Conservation (phyloP, 345 rosid species). For the Erucastrum elatum region DNA sequence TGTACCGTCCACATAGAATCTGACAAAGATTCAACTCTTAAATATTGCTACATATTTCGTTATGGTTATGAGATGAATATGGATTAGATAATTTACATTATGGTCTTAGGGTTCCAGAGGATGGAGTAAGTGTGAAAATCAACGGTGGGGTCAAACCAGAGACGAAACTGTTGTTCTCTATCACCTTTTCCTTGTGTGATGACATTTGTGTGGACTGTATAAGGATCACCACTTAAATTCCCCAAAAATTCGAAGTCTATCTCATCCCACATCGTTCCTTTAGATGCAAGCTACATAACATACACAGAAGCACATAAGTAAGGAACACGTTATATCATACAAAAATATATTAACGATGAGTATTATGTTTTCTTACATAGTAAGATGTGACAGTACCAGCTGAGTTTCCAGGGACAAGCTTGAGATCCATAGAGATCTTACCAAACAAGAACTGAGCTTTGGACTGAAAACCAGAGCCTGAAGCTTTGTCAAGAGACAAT, state of each 20-base stretch:
- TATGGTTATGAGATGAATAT: neutral
- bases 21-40: neutral
- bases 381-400: conserved; percentile 43
- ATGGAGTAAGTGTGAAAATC: conserved; percentile 1
- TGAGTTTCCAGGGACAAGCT: conserved; percentile 44
- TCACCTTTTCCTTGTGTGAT: conserved; percentile 54
- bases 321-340: neutral
- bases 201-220: conserved; percentile 57
- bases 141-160: conserved; percentile 36
- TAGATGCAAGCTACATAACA: conserved; percentile 47
- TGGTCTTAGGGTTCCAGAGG: conserved; percentile 2
- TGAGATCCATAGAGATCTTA: conserved; percentile 51
- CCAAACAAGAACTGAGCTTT: conserved; percentile 38
- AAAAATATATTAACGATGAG: neutral
- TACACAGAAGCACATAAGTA: neutral
- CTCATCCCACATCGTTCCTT: conserved; percentile 59
- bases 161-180: conserved; percentile 57
- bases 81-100: neutral
- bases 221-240: conserved; percentile 56
- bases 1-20: conserved; percentile 15
- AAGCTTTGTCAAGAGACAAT: conserved; percentile 50
- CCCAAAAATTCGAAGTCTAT: conserved; percentile 62
- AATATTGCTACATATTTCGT: neutral
- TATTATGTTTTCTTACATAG: conserved; percentile 38
- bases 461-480: conserved; percentile 50